Base-by-base conservation (phyloP, 371 early-diverging fungal genomes). In the Synchytrium microbalum region DNA sequence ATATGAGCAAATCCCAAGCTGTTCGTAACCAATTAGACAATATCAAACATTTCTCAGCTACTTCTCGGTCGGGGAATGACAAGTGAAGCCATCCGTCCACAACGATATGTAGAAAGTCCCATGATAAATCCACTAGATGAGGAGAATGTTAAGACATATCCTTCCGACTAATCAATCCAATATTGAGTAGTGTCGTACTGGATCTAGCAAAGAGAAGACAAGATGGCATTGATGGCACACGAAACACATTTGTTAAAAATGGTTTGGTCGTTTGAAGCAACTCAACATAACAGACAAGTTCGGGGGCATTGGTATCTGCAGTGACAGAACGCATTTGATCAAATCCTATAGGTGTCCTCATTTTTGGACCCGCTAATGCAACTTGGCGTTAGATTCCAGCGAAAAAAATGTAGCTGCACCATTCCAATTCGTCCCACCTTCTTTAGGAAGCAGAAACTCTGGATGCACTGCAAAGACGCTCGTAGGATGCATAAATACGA, bases 191-290 rank as follows among this genome's bases (percentile, higher is more conserved):
- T 5, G 23, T 56, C 66, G 60, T 38, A 72, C 75, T 80, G 74
- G 61, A 51, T 23, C 67, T 54, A 8, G 56, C 65, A 66, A 73
- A 75, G 26, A 74, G 63, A 14, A 72, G 53, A 27, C 67, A 67
- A 16, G 57, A 67, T 13, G 69, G 69, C 19, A 71, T 59, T 0
- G 74, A 68, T 13, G 86, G 83, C 14, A 84, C 79, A 24, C 84
- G 70, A 1, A 82, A 71, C 5, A 85, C 76, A 61, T 86, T 86
- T 1, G 83, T 71, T 19, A 88, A 54, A 69, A 80, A 88, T 1
- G 86, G 88, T 60, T 83, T 84, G 55, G 74, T 83, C 2, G 88
- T 88, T 67, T 86, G 84, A 29, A 88, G 59, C 28, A 88, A 63
- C 54, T 83, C 82, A 10, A 83, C 54, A 64, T 85, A 88, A 58